Evolutionary conservation across 2,329 filamentous ascomycete genomes (phyloP), one percentile per base, ranked within the genome.

Genomic region (Paraphoma chrysanthemicola): DNA sequence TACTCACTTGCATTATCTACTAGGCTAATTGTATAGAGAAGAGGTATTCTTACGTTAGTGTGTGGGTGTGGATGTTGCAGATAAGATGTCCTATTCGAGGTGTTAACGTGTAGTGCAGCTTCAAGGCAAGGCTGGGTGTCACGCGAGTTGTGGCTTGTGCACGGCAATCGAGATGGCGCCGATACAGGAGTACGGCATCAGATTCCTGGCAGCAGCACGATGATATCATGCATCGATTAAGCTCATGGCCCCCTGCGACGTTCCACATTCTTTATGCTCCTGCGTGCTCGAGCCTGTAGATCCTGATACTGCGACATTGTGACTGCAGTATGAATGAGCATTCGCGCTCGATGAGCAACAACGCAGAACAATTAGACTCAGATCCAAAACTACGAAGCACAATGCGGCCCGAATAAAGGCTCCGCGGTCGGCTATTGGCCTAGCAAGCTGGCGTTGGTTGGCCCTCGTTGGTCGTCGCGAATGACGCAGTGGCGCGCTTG

Each of bases 401-500:
- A 39, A 10, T 14, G 17, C 30, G 16, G 33, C 16, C 11, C 6
- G 8, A 48, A 17, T 11, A 39, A 23, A n/a, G 44, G 42, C 42
- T 46, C 44, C 23, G 23, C 11, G 12, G 33, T 16, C 29, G 18
- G 33, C n/a, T 29, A 42, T 49, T 49, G 47, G 47, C 18, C 17
- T 14, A 23, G 14, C 3, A 18, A 2, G 47, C 23, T 41, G 47
- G 47, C 17, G 33, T 28, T 17, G 10, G 29, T 53, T 47, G 44
- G 44, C 18, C 43, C 44, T 48, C 30, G 43, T 16, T 44, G 18
- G 51, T 28, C 31, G 51, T 28, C 30, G 29, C 28, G 18, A 31
- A 39, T 53, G 51, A 48, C 51, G 51, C 45, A 53, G 33, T 48
- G 44, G 51, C 44, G 36, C 31, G 44, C 51, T 48, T 44, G 51